phyloP scores from a whole-genome alignment of 345 rosid species.

The Citrus mangshanensis region DNA sequence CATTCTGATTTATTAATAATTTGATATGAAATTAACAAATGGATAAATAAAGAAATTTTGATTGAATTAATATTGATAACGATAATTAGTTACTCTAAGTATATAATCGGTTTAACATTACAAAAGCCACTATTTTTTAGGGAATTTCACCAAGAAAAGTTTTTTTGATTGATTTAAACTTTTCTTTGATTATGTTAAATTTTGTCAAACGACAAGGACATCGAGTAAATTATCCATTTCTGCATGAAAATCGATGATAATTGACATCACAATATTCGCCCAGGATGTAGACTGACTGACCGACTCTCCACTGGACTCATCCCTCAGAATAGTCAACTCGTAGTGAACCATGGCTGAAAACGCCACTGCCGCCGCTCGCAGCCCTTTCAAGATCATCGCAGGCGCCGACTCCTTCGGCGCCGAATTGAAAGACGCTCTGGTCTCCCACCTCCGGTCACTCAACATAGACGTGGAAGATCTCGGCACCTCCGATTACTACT shows the following conservation, averaged over 20 bases:
- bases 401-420: constrained; percentile 74
- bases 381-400: constrained; percentile 45
- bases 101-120: no score
- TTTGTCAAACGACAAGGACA: neutral
- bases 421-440: constrained; percentile 61
- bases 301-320: neutral
- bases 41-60: no score
- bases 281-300: neutral
- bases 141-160: neutral
- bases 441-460: constrained; percentile 70
- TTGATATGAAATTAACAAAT: no score
- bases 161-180: no score
- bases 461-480: constrained; percentile 78
- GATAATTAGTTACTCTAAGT: no score
- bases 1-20: no score
- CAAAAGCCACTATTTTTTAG: no score
- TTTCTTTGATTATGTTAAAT: no score
- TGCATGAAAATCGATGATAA: neutral
- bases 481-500: constrained; percentile 74
- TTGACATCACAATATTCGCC: neutral
- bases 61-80: no score
- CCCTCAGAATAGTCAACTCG: neutral
- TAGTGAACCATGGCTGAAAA: neutral
- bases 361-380: constrained; percentile 14
- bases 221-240: neutral